Base-by-base conservation (phyloP, 306 rosid genomes). In the Prunus davidiana region DNA sequence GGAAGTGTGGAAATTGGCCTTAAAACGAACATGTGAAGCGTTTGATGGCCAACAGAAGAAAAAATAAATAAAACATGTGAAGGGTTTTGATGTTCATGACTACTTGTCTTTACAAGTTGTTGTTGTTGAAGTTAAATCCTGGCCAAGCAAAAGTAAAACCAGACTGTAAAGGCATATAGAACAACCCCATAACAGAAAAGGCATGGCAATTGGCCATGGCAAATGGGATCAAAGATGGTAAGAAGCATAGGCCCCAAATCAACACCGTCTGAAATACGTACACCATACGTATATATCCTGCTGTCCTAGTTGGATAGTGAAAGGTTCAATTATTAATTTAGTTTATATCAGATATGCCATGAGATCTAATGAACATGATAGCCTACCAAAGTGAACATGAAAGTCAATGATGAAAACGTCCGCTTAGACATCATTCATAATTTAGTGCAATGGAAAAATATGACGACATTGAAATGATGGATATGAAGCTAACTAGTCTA, bases 101-200 rank as follows among this genome's bases (percentile, higher is more conserved):
- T 24, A 30, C 24, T 38, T 18, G 43, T 22, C 60, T 22, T 46
- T 46, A 61, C 46, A 74, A 61, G 69, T 45, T 61, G 61, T 67
- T 52, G 69, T 34, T 52, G 69, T 34, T 46, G 68, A 30, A 72
- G 71, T 76, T 70, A 56, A 72, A 75, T 45, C 76, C 62, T 79
- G 71, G 76, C 72, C 73, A 38, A 55, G 76, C 76, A 74, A 47
- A 78, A 73, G 56, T 32, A 57, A 57, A 57, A 75, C 69, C 83
- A 75, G 72, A 49, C 83, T 67, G 84, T 81, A 83, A 87, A 81
- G 85, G 80, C 71, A 56, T 63, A 67, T 25, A 51, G 79, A 64
- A 55, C 51, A 47, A 69, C 71, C 56, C 74, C 76, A 73, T 51
- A 73, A 73, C n/a, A 73, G 60, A 58, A 30, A 43, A 1, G 76